Conservation (phyloP, 345 rosid genomes). For the Hirschfeldia incana region DNA sequence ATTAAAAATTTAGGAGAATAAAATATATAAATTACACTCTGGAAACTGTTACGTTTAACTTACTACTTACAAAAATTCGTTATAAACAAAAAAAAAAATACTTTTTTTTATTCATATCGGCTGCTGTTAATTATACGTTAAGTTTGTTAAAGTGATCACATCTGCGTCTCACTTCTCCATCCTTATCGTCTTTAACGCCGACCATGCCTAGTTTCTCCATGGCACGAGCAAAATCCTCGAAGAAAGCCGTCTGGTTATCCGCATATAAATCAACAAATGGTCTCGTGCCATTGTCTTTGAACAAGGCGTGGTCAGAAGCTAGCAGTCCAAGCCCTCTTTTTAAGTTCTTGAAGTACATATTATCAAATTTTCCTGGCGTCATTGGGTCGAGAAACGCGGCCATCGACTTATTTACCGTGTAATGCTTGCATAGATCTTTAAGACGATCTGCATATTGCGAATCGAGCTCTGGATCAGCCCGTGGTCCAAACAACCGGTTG, state of each 20-base stretch:
- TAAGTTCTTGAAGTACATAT: conserved; percentile 51
- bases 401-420: conserved; percentile 25
- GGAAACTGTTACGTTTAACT: background rate
- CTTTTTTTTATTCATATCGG: background rate
- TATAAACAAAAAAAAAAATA: background rate
- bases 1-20: background rate
- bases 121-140: conserved; percentile 8
- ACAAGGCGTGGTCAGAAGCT: conserved; percentile 37
- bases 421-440: conserved; percentile 37
- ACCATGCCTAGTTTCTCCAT: conserved; percentile 48
- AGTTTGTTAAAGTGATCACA: conserved; percentile 48
- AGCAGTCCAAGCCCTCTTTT: conserved; percentile 47
- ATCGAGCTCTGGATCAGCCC: conserved; percentile 43
- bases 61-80: background rate
- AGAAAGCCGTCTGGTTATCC: conserved; percentile 42
- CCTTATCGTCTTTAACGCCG: conserved; percentile 43
- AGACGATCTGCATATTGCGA: conserved; percentile 41
- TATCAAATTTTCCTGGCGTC: conserved; percentile 57
- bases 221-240: conserved; percentile 46
- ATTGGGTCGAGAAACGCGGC: conserved; percentile 56
- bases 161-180: conserved; percentile 55
- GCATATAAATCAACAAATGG: conserved; percentile 45
- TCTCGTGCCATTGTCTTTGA: conserved; percentile 45
- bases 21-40: background rate
- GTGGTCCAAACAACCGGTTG: conserved; percentile 38